phyloP scores from a whole-genome alignment of 139 green algal genomes.

The Chlorella sorokiniana region DNA sequence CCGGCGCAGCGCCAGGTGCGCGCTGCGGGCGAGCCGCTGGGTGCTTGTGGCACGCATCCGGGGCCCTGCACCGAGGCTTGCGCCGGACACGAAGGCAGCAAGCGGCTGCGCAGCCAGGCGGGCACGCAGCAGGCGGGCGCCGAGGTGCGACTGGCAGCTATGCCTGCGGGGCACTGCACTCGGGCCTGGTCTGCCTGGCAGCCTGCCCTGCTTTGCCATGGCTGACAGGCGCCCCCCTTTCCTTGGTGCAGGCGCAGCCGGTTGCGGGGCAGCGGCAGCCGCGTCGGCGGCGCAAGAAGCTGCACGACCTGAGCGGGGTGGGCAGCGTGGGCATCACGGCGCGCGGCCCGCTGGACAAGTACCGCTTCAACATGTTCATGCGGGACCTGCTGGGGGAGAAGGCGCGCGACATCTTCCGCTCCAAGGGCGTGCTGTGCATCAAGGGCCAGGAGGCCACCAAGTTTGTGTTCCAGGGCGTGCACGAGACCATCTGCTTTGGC shows the following conservation, averaged over 20 bases:
- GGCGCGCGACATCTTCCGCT: constrained; percentile 84
- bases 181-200: neutral
- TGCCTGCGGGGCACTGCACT: neutral
- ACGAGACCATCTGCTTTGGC: constrained; percentile 86
- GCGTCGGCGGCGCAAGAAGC: constrained; percentile 61
- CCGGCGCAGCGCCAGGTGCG: too few species aligned
- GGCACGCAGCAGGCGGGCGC: neutral
- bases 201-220: neutral
- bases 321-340: constrained; percentile 75
- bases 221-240: neutral
- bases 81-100: neutral
- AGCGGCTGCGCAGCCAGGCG: neutral
- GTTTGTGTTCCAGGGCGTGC: constrained; percentile 90
- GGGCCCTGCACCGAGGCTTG: constrained; percentile 23
- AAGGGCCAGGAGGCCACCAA: constrained; percentile 68
- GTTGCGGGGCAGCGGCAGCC: constrained; percentile 52
- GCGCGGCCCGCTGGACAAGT: constrained; percentile 69
- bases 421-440: constrained; percentile 82
- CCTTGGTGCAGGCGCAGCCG: constrained; percentile 9
- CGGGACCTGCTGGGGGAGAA: constrained; percentile 75
- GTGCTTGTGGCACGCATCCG: constrained; percentile 13
- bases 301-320: constrained; percentile 78
- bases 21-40: constrained; percentile 3
- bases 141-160: neutral
- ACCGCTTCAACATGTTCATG: constrained; percentile 91